Base-by-base conservation (phyloP, 2,329 filamentous ascomycete species). In the Calonectria multiphialidica region DNA sequence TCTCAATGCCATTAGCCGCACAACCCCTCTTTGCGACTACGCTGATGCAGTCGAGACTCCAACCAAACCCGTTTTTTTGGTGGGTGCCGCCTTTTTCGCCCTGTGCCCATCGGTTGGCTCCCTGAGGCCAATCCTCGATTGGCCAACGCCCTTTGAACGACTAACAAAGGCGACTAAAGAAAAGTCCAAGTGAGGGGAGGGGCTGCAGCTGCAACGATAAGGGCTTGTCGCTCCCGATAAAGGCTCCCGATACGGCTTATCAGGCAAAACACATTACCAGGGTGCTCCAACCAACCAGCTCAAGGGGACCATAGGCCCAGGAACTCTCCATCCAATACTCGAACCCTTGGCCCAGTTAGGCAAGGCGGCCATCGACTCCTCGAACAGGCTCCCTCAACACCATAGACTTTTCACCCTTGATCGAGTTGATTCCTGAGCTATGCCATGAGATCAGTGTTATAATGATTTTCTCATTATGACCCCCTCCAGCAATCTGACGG, bases 21-120 rank as follows among this genome's bases (percentile, higher is more conserved):
- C 70, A 23, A 53, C 42, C 61, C 59, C 47, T 59, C 57, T 18
- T 65, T 71, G 15, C 35, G 44, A 49, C 25, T 49, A 44, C 18
- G 44, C 71, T 74, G 73, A 55, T 75, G 61, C 67, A 73, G 76
- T 78, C 76, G 71, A 78, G 76, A 76, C 74, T 70, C 59, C 35
- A 62, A 72, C 74, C 59, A 71, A 67, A 74, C 75, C 72, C 67
- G 68, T 61, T 71, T 68, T 71, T 72, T 76, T 63, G 18, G 61
- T 53, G 13, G 66, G 49, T 7, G 40, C 21, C 37, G 64, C 70
- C 25, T 74, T 62, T 72, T 63, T 71, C 65, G 55, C 62, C 63
- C 35, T 59, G 21, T 70, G 12, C 21, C 64, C 30, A 50, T 68
- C 45, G 30, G 21, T 44, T 62, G 55, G 42, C 55, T 68, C 66